Percentiles rank a stretch among this genome's conserved stretches.
phyloP scores from a whole-genome alignment of 306 rosid species.

The Glycine latifolia region DNA sequence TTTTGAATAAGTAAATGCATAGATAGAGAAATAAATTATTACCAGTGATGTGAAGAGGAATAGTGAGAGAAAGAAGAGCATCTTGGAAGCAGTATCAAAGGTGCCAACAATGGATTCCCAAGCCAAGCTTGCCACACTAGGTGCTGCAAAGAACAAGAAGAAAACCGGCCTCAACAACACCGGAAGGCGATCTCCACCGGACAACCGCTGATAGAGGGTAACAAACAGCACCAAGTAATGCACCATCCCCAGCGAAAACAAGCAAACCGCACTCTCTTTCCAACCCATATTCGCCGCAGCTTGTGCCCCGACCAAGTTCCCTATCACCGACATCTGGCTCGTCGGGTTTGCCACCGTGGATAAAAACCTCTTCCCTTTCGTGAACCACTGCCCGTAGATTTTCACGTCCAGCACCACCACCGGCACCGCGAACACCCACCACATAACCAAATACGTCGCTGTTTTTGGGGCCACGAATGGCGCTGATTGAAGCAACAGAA shows the following conservation, averaged over 20 bases:
- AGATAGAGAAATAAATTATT: too few species aligned
- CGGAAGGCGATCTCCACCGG: constrained; percentile 57
- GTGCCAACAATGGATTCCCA: constrained; percentile 65
- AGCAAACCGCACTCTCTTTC: constrained; percentile 64
- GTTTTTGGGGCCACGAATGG: constrained; percentile 51
- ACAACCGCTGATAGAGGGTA: constrained; percentile 65
- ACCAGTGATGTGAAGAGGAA: constrained; percentile 68
- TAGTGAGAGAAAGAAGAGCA: constrained; percentile 74
- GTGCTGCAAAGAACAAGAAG: constrained; percentile 78
- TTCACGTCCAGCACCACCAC: constrained; percentile 63
- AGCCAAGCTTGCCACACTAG: constrained; percentile 68
- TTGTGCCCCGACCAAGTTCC: constrained; percentile 64
- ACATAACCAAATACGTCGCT: constrained; percentile 42
- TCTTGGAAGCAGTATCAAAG: constrained; percentile 66
- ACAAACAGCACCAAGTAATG: constrained; percentile 70
- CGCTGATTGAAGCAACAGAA: constrained; percentile 61
- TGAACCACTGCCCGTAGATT: constrained; percentile 78
- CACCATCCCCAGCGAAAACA: constrained; percentile 68
- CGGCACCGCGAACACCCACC: constrained; percentile 43
- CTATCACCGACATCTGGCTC: constrained; percentile 71
- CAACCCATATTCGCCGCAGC: constrained; percentile 70
- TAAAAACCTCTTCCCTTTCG: constrained; percentile 44
- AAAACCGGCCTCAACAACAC: constrained; percentile 60
- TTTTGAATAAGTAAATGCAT: too few species aligned
- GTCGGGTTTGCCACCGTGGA: constrained; percentile 65